Conservation (phyloP, 345 rosid species). For the Sisymbrium irio region DNA sequence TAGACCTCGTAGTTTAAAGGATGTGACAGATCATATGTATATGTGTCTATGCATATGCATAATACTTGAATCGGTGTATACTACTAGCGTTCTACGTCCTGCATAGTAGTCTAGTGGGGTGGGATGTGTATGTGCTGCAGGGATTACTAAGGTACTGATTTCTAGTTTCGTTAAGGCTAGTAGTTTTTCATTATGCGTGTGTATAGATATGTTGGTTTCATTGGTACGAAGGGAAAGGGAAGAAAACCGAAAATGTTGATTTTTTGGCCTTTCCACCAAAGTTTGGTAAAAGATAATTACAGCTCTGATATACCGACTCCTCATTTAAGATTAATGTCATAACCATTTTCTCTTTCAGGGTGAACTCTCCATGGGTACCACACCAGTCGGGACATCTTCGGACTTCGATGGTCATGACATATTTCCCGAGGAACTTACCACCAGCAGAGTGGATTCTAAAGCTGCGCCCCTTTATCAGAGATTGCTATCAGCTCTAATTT, state of each 20-base stretch:
- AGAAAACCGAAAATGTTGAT: background rate
- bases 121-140: slow-evolving; percentile 10
- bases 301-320: background rate
- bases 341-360: slow-evolving; percentile 28
- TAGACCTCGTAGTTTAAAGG: slow-evolving; percentile 13
- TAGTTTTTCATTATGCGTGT: background rate
- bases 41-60: background rate
- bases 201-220: background rate
- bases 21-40: slow-evolving; percentile 12
- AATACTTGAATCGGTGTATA: background rate
- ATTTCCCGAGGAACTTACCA: slow-evolving; percentile 35
- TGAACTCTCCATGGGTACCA: slow-evolving; percentile 25
- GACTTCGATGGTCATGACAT: slow-evolving; percentile 33
- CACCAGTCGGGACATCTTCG: slow-evolving; percentile 25
- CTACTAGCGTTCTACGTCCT: background rate
- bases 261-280: background rate
- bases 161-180: background rate
- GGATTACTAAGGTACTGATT: background rate
- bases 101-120: background rate
- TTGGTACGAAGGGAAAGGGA: background rate
- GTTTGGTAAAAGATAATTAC: slow-evolving; percentile 2
- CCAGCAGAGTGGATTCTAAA: slow-evolving; percentile 39
- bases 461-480: slow-evolving; percentile 65
- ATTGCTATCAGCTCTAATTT: slow-evolving; percentile 77
- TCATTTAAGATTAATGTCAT: slow-evolving; percentile 16